Evolutionary conservation across 2,329 filamentous ascomycete genomes (phyloP).

Genomic region (Cordyceps farinosa): DNA sequence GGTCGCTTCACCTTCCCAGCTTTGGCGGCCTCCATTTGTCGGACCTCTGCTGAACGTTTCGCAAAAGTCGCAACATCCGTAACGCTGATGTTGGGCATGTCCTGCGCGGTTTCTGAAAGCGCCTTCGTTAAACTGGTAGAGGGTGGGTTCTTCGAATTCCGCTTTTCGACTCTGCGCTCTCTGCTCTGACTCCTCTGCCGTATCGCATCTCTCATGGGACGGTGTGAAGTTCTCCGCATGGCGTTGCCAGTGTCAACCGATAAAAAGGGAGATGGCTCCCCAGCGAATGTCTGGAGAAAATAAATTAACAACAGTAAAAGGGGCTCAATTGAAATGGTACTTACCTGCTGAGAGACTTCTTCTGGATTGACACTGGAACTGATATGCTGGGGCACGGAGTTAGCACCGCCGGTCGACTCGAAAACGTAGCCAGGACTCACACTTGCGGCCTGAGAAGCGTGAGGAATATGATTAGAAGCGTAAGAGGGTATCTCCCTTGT

Average conservation of each 20-base stretch:
- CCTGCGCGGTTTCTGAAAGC: conserved; percentile 66
- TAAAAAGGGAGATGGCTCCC: background rate
- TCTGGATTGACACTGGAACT: background rate
- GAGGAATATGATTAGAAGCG: conserved; percentile 6
- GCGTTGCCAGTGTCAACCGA: background rate
- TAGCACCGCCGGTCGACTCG: background rate
- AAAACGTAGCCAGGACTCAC: background rate
- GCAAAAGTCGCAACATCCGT: conserved; percentile 80
- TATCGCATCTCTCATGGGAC: background rate
- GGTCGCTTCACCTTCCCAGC: conserved; percentile 80
- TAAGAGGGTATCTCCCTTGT: conserved; percentile 15
- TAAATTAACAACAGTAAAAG: background rate
- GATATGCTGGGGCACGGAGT: background rate
- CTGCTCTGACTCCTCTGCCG: background rate
- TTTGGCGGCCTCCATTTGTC: conserved; percentile 63
- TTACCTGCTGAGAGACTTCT: background rate
- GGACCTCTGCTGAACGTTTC: conserved; percentile 62
- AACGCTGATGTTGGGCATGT: conserved; percentile 59
- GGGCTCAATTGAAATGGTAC: background rate
- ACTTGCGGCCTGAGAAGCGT: background rate
- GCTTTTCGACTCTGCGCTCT: conserved; percentile 1
- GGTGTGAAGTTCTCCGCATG: background rate
- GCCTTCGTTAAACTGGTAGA: conserved; percentile 42
- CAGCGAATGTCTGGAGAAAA: background rate
- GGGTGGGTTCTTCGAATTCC: background rate